Percentiles rank a stretch among this genome's conserved stretches.
Conservation (phyloP, 441 rosid species). For the Corymbia citriodora region DNA sequence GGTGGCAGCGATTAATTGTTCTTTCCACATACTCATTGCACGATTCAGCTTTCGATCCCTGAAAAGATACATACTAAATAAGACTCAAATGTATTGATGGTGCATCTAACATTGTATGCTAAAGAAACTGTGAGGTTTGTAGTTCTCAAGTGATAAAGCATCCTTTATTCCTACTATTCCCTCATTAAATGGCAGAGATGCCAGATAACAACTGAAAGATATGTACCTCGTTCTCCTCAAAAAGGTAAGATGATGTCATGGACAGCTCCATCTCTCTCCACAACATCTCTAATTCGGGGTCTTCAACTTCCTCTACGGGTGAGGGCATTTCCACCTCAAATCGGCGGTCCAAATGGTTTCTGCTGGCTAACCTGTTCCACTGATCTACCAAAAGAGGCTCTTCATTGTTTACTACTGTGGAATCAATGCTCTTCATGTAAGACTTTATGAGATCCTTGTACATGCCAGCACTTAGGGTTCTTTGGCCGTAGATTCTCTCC, state of each 20-base stretch:
- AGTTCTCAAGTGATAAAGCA: neutral
- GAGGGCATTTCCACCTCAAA: conserved; percentile 9
- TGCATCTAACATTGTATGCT: neutral
- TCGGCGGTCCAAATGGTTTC: conserved; percentile 9
- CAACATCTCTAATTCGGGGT: conserved; percentile 62
- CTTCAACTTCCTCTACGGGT: conserved; percentile 53
- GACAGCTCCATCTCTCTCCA: conserved; percentile 92
- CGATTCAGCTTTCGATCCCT: conserved; percentile 38
- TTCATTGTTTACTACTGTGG: conserved; percentile 38
- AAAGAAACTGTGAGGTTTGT: neutral
- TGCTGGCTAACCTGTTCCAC: conserved; percentile 65
- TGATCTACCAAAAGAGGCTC: conserved; percentile 53
- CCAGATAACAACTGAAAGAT: neutral
- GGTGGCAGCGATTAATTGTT: conserved; percentile 42
- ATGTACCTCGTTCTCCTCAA: conserved; percentile 74
- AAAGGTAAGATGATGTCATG: conserved; percentile 66
- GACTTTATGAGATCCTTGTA: conserved; percentile 68
- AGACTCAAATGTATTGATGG: neutral
- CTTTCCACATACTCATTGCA: conserved; percentile 31
- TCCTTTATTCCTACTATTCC: neutral
- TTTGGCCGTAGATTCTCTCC: conserved; percentile 23
- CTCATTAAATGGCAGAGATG: neutral
- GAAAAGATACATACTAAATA: conserved; percentile 17
- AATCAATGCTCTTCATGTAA: conserved; percentile 73
- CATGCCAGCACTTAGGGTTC: conserved; percentile 66